These are phyloP conservation scores for Penicillium odoratum DNA, from an alignment of 495 filamentous ascomycete genomes.

Conservation along the genomic window DNA sequence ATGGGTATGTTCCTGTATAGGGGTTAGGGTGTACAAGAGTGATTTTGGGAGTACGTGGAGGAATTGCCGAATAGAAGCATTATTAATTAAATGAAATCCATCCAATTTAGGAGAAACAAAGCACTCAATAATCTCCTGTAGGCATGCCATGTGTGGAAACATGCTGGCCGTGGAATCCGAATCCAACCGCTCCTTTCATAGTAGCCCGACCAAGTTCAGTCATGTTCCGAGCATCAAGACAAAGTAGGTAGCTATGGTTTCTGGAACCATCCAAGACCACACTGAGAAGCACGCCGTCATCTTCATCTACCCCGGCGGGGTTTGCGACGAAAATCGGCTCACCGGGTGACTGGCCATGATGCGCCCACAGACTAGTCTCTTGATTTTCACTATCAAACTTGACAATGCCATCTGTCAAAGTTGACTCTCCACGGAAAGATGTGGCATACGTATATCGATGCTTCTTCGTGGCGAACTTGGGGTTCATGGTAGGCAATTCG, in stretches of 20 bases:
- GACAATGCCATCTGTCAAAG: slow-evolving; percentile 63
- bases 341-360: slow-evolving; percentile 65
- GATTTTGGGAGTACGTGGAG: too few relatives aligned
- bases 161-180: slow-evolving; percentile 75
- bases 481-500: slow-evolving; percentile 73
- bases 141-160: slow-evolving; percentile 32
- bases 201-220: slow-evolving; percentile 66
- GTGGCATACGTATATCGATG: slow-evolving; percentile 68
- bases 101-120: neutral
- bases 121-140: slow-evolving; percentile 31
- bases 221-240: slow-evolving; percentile 65
- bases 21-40: too few relatives aligned
- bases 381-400: slow-evolving; percentile 65
- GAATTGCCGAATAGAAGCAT: too few relatives aligned
- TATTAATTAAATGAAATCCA: too few relatives aligned
- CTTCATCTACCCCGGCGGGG: slow-evolving; percentile 39
- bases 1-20: too few relatives aligned
- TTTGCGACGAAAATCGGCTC: slow-evolving; percentile 72
- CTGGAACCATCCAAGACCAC: slow-evolving; percentile 66
- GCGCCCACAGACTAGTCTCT: slow-evolving; percentile 52
- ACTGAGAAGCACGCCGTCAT: slow-evolving; percentile 71
- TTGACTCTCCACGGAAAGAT: slow-evolving; percentile 55
- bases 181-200: slow-evolving; percentile 57
- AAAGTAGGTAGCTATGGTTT: slow-evolving; percentile 68
- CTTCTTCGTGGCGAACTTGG: slow-evolving; percentile 47